Evolutionary conservation across 148 eudicot genomes (phyloP).

Genomic region (Rhododendron henanense): DNA sequence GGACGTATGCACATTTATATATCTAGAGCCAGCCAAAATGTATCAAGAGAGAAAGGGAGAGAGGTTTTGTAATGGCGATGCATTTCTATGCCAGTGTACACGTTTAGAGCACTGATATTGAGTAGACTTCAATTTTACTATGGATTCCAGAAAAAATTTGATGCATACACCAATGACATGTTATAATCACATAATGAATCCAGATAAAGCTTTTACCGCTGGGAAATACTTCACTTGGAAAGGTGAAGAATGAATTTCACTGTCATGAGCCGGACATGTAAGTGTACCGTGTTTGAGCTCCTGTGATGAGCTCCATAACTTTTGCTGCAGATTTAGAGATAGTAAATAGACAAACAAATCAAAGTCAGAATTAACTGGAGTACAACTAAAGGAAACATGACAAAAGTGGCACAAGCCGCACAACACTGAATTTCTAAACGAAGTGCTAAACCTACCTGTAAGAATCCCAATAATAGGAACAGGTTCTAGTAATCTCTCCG

Average conservation of each 20-base stretch:
- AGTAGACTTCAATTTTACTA: neutral
- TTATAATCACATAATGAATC: neutral
- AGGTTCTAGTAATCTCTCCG: constrained; percentile 67
- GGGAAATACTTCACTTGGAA: constrained; percentile 1
- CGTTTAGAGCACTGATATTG: neutral
- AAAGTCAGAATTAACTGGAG: neutral
- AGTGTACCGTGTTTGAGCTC: constrained; percentile 92
- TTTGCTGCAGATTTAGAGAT: constrained; percentile 51
- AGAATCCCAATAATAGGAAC: constrained; percentile 80
- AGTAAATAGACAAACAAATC: neutral
- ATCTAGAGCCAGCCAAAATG: neutral
- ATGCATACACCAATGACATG: neutral
- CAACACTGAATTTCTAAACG: neutral
- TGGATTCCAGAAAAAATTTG: neutral
- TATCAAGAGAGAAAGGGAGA: neutral
- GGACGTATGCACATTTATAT: neutral
- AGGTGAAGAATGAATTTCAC: constrained; percentile 11
- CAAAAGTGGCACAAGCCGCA: neutral
- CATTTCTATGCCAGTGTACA: neutral
- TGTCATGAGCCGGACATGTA: constrained; percentile 91
- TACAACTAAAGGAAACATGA: neutral
- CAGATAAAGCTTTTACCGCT: neutral
- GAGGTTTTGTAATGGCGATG: neutral
- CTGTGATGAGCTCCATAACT: constrained; percentile 72
- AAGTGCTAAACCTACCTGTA: constrained; percentile 47